Percentiles rank a stretch among this genome's conserved stretches.
Conservation (phyloP, 129 eudicot species). For the Oenanthe sinensis region DNA sequence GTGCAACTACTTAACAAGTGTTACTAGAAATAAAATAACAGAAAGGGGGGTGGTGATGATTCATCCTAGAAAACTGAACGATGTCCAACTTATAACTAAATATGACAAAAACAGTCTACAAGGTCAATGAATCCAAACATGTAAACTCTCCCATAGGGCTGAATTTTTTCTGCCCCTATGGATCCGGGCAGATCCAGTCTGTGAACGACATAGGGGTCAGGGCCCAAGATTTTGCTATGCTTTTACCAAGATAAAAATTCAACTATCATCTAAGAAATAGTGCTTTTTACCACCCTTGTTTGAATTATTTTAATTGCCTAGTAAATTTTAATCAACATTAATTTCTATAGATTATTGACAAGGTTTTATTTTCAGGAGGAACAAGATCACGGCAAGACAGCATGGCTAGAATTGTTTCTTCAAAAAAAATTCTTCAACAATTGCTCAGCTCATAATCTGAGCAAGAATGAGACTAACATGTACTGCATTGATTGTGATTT, state of each 20-base stretch:
- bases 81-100: no score
- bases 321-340: not conserved
- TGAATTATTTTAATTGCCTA: not conserved
- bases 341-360: not conserved
- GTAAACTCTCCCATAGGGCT: no score
- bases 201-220: not conserved
- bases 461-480: constrained; percentile 27
- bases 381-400: not conserved
- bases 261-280: not conserved
- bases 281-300: not conserved
- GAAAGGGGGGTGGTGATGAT: not conserved
- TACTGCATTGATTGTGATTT: constrained; percentile 54
- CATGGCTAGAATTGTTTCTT: constrained; percentile 30
- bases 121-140: no score
- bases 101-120: no score
- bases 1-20: not conserved
- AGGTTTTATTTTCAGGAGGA: constrained; percentile 3
- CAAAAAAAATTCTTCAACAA: constrained; percentile 29
- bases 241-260: no score
- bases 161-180: no score
- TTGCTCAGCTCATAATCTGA: constrained; percentile 25
- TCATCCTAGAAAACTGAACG: no score
- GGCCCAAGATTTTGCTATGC: not conserved
- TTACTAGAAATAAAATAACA: no score
- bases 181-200: not conserved